A percentile compares a stretch with the other conserved stretches of the same genome.
Conservation (phyloP, 306 rosid species). For the Vigna nakashimae region DNA sequence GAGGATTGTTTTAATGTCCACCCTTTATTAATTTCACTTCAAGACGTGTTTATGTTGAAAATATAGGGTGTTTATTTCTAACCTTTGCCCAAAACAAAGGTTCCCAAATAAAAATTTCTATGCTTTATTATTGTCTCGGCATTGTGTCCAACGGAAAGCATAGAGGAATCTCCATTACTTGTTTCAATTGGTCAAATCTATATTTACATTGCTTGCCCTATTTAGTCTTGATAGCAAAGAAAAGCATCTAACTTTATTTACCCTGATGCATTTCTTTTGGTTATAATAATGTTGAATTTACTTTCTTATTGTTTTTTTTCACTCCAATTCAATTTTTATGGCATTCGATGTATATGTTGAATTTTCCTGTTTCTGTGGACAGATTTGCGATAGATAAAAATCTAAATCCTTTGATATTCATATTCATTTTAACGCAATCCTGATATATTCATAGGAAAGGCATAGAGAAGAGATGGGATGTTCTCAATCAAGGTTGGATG, state of each 20-base stretch:
- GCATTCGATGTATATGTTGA: slow-evolving; percentile 9
- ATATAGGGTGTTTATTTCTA: neutral
- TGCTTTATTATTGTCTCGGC: slow-evolving; percentile 33
- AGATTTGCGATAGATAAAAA: slow-evolving; percentile 45
- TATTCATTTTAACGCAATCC: slow-evolving; percentile 58
- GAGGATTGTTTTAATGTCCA: neutral
- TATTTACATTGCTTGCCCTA: slow-evolving; percentile 25
- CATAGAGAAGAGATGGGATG: slow-evolving; percentile 81
- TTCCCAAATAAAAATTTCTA: slow-evolving; percentile 41
- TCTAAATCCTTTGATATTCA: slow-evolving; percentile 44
- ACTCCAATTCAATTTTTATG: slow-evolving; percentile 14
- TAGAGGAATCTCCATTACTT: slow-evolving; percentile 55
- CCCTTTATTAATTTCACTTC: slow-evolving; percentile 17
- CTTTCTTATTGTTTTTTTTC: neutral
- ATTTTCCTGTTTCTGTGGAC: slow-evolving; percentile 39
- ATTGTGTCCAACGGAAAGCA: slow-evolving; percentile 26
- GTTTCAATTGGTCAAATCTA: slow-evolving; percentile 39
- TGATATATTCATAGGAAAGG: slow-evolving; percentile 62
- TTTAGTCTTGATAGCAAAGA: slow-evolving; percentile 68
- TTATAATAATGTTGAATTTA: neutral
- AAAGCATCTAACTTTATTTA: slow-evolving; percentile 60
- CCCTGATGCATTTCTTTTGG: slow-evolving; percentile 17
- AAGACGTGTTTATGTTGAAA: neutral
- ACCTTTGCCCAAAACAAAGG: slow-evolving; percentile 12
- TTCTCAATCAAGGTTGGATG: slow-evolving; percentile 83